phyloP scores from a whole-genome alignment of 2,329 filamentous ascomycete genomes.

The Colletotrichum orchidophilum region DNA sequence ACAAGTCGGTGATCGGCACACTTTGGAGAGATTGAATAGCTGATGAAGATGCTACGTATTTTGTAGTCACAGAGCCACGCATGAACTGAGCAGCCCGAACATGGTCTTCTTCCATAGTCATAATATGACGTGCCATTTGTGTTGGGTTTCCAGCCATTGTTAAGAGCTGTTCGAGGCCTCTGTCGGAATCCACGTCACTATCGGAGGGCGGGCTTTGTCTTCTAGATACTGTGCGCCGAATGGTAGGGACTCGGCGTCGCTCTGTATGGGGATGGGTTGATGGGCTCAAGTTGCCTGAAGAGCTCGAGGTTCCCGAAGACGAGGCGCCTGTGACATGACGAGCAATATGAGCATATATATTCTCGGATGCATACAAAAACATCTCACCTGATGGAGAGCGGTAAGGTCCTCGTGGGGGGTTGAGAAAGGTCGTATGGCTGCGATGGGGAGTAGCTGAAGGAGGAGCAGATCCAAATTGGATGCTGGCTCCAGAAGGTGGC shows the following conservation, averaged over 20 bases:
- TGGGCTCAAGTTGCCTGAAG: not conserved
- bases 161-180: slow-evolving; percentile 29
- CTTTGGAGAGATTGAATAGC: slow-evolving; percentile 58
- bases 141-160: not conserved
- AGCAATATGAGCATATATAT: not conserved
- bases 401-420: not conserved
- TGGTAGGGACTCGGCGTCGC: slow-evolving; percentile 2
- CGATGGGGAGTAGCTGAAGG: slow-evolving; percentile 19
- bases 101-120: slow-evolving; percentile 1
- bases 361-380: not conserved
- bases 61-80: slow-evolving; percentile 53
- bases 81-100: slow-evolving; percentile 55
- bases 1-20: slow-evolving; percentile 55
- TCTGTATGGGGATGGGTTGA: not conserved
- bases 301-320: not conserved
- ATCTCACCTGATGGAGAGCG: slow-evolving; percentile 11
- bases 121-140: not conserved
- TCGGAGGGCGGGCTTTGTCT: slow-evolving; percentile 25
- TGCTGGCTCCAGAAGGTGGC: slow-evolving; percentile 7
- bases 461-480: slow-evolving; percentile 34
- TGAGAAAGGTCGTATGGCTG: not conserved
- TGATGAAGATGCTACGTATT: slow-evolving; percentile 57
- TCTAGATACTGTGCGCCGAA: slow-evolving; percentile 12
- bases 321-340: not conserved
- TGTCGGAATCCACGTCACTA: slow-evolving; percentile 9